These are phyloP conservation scores for Trifolium dubium DNA, from an alignment of 306 rosid genomes.

Conservation along the genomic window DNA sequence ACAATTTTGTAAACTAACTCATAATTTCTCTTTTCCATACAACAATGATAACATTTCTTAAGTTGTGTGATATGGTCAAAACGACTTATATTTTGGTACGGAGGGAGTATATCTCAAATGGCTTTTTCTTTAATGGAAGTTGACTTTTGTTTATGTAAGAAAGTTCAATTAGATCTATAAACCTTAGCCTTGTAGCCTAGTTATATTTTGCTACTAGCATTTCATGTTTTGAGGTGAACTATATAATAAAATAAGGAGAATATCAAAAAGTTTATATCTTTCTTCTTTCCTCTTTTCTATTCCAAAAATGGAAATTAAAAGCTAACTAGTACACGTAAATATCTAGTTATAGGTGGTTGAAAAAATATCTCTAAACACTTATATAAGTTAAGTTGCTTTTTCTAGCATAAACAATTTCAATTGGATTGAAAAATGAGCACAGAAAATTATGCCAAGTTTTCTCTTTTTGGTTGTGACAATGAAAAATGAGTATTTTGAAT, in stretches of 20 bases:
- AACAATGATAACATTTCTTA: too few species aligned
- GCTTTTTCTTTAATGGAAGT: too few species aligned
- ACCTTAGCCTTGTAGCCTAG: not conserved
- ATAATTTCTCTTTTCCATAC: too few species aligned
- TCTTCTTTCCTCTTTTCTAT: not conserved
- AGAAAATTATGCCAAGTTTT: not conserved
- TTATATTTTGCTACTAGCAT: not conserved
- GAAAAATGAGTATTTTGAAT: not conserved
- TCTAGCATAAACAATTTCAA: slow-evolving; percentile 2
- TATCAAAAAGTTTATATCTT: not conserved
- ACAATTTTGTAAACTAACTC: too few species aligned
- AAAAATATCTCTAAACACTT: not conserved
- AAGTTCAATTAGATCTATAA: slow-evolving; percentile 1
- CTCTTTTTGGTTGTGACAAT: not conserved
- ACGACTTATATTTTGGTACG: too few species aligned
- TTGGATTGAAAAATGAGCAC: not conserved
- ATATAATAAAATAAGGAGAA: not conserved
- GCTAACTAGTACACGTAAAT: slow-evolving; percentile 10
- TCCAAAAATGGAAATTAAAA: not conserved
- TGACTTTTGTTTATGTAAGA: not conserved
- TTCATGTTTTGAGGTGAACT: slow-evolving; percentile 1
- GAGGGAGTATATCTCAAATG: not conserved
- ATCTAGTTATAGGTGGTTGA: not conserved
- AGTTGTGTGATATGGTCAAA: too few species aligned
- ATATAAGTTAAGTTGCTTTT: slow-evolving; percentile 2